Percentiles rank a stretch among this genome's conserved stretches.
Evolutionary conservation across 208 protist species (phyloP).

Genomic region (Leishmania tropica): DNA sequence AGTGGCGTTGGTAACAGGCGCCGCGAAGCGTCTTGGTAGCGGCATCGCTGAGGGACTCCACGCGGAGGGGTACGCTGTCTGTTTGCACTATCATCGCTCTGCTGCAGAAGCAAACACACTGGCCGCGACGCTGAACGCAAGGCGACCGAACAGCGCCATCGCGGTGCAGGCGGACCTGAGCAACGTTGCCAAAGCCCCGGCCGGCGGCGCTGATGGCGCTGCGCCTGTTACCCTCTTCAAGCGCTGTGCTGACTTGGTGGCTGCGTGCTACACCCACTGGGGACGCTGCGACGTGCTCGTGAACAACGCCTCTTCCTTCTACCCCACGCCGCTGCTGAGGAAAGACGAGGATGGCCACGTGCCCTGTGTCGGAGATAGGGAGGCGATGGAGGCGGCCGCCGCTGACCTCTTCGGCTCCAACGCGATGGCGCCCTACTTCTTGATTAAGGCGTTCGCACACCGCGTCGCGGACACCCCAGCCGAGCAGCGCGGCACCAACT

Average conservation of each 20-base stretch:
- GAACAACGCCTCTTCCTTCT: conserved; percentile 87
- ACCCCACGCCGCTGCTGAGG: conserved; percentile 59
- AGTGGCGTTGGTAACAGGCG: conserved; percentile 69
- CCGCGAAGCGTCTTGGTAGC: conserved; percentile 54
- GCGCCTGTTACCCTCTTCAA: conserved; percentile 17
- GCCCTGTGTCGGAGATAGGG: not conserved
- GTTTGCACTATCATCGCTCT: conserved; percentile 65
- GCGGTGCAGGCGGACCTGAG: conserved; percentile 30
- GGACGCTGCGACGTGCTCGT: conserved; percentile 81
- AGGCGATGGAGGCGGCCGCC: conserved; percentile 26
- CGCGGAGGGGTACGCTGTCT: conserved; percentile 48
- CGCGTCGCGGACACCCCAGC: conserved; percentile 17
- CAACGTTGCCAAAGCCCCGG: not conserved
- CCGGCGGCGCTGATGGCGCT: not conserved
- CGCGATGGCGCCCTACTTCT: conserved; percentile 67
- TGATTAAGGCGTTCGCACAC: conserved; percentile 58
- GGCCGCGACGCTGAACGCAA: conserved; percentile 48
- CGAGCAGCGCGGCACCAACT: conserved; percentile 28
- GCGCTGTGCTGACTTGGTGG: conserved; percentile 48
- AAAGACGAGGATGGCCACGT: not conserved
- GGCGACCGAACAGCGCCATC: conserved; percentile 44
- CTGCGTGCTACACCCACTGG: conserved; percentile 52
- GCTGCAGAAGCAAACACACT: conserved; percentile 37
- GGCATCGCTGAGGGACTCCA: conserved; percentile 53
- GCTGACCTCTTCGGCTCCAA: conserved; percentile 76